phyloP scores from a whole-genome alignment of 208 protist species.

The Herpetomonas muscarum region DNA sequence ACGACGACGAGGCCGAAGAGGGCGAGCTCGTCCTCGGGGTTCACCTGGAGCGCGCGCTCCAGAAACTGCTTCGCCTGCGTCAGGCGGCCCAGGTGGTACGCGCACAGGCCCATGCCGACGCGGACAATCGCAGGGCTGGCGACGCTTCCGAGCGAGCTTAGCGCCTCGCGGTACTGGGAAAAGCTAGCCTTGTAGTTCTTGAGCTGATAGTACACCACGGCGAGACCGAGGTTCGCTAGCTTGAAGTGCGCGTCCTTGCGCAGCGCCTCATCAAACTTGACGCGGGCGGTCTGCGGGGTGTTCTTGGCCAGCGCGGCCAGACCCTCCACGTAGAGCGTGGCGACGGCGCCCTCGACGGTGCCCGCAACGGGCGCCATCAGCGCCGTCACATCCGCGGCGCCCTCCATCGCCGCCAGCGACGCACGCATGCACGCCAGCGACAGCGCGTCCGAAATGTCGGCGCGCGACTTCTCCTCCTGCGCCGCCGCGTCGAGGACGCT shows the following conservation, averaged over 20 bases:
- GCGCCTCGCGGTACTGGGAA: constrained; percentile 57
- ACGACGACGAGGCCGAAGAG: constrained; percentile 68
- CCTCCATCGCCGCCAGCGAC: constrained; percentile 74
- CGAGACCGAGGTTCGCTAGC: constrained; percentile 66
- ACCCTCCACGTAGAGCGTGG: constrained; percentile 70
- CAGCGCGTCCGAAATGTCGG: constrained; percentile 47
- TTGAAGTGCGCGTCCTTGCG: constrained; percentile 48
- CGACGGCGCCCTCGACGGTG: constrained; percentile 18
- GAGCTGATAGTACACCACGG: constrained; percentile 58
- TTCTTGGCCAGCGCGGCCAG: constrained; percentile 60
- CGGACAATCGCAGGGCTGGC: constrained; percentile 63
- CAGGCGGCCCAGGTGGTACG: constrained; percentile 46
- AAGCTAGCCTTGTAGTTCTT: constrained; percentile 71
- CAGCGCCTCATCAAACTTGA: constrained; percentile 60
- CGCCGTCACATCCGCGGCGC: constrained; percentile 24
- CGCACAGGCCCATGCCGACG: constrained; percentile 81
- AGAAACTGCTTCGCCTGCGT: constrained; percentile 57
- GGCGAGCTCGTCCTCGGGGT: constrained; percentile 74
- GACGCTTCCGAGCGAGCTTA: constrained; percentile 56
- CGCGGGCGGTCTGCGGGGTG: constrained; percentile 44
- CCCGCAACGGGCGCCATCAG: constrained; percentile 18
- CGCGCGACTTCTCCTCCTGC: constrained; percentile 10
- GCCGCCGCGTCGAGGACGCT: constrained; percentile 39
- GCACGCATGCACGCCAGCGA: constrained; percentile 63
- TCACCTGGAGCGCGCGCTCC: constrained; percentile 51